Base-by-base conservation (phyloP, 2,329 filamentous ascomycete genomes). In the Alternaria arborescens region DNA sequence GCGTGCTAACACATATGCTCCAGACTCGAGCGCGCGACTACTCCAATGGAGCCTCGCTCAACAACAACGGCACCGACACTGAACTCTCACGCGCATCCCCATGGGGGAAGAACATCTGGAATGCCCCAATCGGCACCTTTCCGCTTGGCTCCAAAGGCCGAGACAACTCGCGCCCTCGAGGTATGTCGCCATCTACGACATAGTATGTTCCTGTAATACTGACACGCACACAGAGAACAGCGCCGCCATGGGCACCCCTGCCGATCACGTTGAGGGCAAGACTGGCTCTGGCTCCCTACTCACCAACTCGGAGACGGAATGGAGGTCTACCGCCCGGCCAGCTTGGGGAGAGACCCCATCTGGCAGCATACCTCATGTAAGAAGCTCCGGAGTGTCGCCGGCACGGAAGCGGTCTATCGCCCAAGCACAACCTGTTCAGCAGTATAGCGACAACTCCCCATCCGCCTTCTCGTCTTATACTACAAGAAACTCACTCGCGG, bases 201-300 rank as follows among this genome's bases (percentile, higher is more conserved):
- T 5, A 16, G 12, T 14, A 36, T 36, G 14, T 16, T 1, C 32
- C 32, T 5, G 32, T 36, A 52, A 12, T 8, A 54, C 72, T 77
- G 28, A 76, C 64, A 30, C 11, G 4, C 22, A 24, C 32, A 44
- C 53, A 79, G 77, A 79, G 50, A 75, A 69, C 47, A 66, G 68
- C 52, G 65, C 70, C 38, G 70, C 72, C 41, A 63, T 69, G 11
- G 62, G 68, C 41, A 62, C 70, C 6, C 52, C 65, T 14, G 51
- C 64, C 32, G 78, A 79, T 20, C 69, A 74, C 28, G 65, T 83
- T 40, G 85, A 86, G 67, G 84, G 81, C 55, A 87, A 89, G 71
- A 88, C 87, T 4, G 91, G 90, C 50, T 92, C 90, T 6, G 85
- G 88, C 62, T 90, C 89, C 60, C 82, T 93, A 40, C 84, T 91